Conservation (phyloP, 257 asterid species). For the Misopates orontium region DNA sequence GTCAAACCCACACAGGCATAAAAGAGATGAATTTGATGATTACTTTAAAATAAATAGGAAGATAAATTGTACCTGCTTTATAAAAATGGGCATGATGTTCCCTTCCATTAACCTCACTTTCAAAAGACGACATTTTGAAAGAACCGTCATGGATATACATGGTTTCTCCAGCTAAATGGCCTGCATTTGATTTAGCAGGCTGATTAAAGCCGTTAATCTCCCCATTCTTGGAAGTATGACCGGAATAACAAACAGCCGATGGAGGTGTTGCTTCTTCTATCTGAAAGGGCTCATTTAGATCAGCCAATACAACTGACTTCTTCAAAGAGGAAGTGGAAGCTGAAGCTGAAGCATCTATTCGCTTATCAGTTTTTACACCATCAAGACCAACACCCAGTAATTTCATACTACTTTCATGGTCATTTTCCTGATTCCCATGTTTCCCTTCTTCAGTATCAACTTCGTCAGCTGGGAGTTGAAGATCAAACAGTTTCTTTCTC, state of each 20-base stretch:
- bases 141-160: slow-evolving; percentile 26
- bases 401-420: slow-evolving; percentile 25
- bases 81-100: slow-evolving; percentile 44
- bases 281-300: slow-evolving; percentile 79
- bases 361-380: slow-evolving; percentile 28
- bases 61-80: slow-evolving; percentile 53
- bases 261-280: slow-evolving; percentile 52
- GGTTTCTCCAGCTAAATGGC: slow-evolving; percentile 22
- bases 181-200: slow-evolving; percentile 41
- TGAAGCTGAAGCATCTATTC: slow-evolving; percentile 44
- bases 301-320: slow-evolving; percentile 57
- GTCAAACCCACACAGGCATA: not conserved
- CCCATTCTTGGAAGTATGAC: slow-evolving; percentile 43
- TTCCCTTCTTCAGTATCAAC: slow-evolving; percentile 63
- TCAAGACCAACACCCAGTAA: slow-evolving; percentile 31
- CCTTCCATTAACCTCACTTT: slow-evolving; percentile 48
- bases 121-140: slow-evolving; percentile 36
- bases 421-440: slow-evolving; percentile 26
- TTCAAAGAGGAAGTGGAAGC: slow-evolving; percentile 44
- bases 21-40: not conserved
- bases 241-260: slow-evolving; percentile 48
- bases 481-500: slow-evolving; percentile 83
- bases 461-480: slow-evolving; percentile 89
- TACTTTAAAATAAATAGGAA: not conserved
- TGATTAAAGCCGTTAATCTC: slow-evolving; percentile 40